Base-by-base conservation (phyloP, 148 eudicot species). In the Spergularia bocconei region DNA sequence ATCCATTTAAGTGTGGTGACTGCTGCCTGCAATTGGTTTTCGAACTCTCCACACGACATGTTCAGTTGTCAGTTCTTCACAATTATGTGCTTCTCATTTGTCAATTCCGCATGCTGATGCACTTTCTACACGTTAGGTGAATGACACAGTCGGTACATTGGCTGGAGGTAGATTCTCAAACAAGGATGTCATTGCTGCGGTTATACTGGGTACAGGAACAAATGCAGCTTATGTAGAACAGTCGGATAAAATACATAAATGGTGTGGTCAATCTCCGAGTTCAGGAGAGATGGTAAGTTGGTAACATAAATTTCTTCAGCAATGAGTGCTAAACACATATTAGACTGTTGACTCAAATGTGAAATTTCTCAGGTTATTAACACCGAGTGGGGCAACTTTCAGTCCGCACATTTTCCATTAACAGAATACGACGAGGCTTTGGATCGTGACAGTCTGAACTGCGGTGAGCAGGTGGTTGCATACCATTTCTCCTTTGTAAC, bases 321-420 rank as follows among this genome's bases (percentile, higher is more conserved):
- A 44, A 44, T 44, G 48, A 44, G 48, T 44, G 48, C 4, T 61
- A 47, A 70, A 51, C 13, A 41, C 41, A 23, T 5, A 4, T 62
- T 29, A 13, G 29, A 62, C 29, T 14, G 13, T 62, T 29, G 58
- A 41, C 11, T 11, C 5, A 38, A 19, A 33, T 47, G 25, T 80
- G 67, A 36, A 25, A 41, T 13, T 41, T 19, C 20, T 12, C 57
- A 91, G 91, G 93, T 88, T 71, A 87, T 89, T 74, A 91, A 91
- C 78, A 91, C 85, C 90, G 96, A 89, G 68, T 91, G 93, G 96
- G 96, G 96, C 41, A 91, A 87, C 84, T 91, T 91, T 77, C 83
- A 79, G 69, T 75, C 90, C 11, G 80, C 89, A 21, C 85, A 87
- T 84, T 87, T 91, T 75, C 91, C 93, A 11, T 67, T 87, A 70